phyloP scores from a whole-genome alignment of 176 grass and related monocot genomes.

The Stipa capillata region DNA sequence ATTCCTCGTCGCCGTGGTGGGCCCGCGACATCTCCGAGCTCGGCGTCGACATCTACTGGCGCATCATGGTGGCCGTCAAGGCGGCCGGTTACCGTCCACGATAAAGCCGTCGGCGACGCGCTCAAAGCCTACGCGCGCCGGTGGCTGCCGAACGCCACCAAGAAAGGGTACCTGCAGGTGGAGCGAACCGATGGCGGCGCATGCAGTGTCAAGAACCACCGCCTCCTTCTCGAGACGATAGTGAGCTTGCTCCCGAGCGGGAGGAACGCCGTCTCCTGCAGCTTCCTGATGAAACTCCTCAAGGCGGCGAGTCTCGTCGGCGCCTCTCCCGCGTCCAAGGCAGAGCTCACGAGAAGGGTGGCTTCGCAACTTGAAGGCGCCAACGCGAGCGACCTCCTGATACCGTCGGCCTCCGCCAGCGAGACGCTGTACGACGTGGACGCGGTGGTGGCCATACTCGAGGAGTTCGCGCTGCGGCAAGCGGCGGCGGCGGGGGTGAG shows the following conservation, averaged over 20 bases:
- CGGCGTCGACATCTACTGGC: slow-evolving; percentile 59
- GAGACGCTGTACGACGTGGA: slow-evolving; percentile 46
- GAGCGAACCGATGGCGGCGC: background rate
- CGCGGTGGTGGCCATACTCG: slow-evolving; percentile 37
- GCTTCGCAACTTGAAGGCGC: slow-evolving; percentile 66
- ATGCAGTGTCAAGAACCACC: slow-evolving; percentile 14
- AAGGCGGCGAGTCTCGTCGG: slow-evolving; percentile 47
- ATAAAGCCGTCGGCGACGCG: slow-evolving; percentile 37
- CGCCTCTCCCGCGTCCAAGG: slow-evolving; percentile 26
- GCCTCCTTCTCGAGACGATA: slow-evolving; percentile 51
- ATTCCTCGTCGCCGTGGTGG: slow-evolving; percentile 39
- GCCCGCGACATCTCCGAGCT: slow-evolving; percentile 43
- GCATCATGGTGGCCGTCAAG: slow-evolving; percentile 74
- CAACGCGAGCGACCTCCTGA: slow-evolving; percentile 51
- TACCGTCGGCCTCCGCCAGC: slow-evolving; percentile 21
- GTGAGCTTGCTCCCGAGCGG: slow-evolving; percentile 49
- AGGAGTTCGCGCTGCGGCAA: slow-evolving; percentile 53
- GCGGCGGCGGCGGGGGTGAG: slow-evolving; percentile 10
- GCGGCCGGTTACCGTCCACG: slow-evolving; percentile 32
- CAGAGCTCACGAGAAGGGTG: slow-evolving; percentile 40
- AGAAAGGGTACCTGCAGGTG: background rate
- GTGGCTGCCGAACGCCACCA: slow-evolving; percentile 36
- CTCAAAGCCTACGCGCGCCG: slow-evolving; percentile 40
- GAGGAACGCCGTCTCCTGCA: slow-evolving; percentile 50
- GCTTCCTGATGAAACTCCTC: slow-evolving; percentile 52